phyloP scores from a whole-genome alignment of 148 eudicot genomes.

The Chenopodium formosanum region DNA sequence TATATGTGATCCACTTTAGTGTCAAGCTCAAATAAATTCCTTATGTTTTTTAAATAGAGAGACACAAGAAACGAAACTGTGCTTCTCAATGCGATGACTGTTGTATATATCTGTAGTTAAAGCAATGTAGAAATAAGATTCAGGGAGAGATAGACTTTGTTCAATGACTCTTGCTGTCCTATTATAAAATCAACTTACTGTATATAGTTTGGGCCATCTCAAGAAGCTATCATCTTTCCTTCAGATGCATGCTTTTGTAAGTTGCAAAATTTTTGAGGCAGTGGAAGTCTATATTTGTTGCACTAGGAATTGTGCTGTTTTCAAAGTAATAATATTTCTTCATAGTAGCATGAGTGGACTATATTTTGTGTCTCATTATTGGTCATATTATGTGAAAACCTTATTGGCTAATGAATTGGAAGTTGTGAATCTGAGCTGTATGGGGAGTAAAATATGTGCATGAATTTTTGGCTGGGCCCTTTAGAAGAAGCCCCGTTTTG shows the following conservation, averaged over 20 bases:
- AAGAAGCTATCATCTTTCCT: neutral
- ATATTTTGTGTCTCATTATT: neutral
- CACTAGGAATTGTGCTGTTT: neutral
- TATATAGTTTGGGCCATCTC: neutral
- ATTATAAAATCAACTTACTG: neutral
- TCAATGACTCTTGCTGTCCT: neutral
- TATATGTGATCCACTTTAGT: too few species aligned
- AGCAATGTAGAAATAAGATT: neutral
- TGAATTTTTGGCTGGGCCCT: neutral
- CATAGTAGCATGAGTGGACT: neutral
- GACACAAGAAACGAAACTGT: neutral
- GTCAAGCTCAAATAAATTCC: too few species aligned
- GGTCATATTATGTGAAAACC: neutral
- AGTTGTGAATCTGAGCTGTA: neutral
- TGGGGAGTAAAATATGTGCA: neutral
- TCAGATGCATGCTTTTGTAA: neutral
- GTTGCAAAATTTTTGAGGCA: neutral
- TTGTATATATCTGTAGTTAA: neutral
- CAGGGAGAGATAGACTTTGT: neutral
- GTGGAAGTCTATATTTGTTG: neutral
- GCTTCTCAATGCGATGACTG: neutral
- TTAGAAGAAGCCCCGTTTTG: neutral
- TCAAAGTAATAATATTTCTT: neutral
- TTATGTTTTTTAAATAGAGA: too few species aligned
- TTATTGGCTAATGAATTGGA: neutral